phyloP scores from a whole-genome alignment of 176 grass and related monocot genomes.

The Tillandsia fasciculata region DNA sequence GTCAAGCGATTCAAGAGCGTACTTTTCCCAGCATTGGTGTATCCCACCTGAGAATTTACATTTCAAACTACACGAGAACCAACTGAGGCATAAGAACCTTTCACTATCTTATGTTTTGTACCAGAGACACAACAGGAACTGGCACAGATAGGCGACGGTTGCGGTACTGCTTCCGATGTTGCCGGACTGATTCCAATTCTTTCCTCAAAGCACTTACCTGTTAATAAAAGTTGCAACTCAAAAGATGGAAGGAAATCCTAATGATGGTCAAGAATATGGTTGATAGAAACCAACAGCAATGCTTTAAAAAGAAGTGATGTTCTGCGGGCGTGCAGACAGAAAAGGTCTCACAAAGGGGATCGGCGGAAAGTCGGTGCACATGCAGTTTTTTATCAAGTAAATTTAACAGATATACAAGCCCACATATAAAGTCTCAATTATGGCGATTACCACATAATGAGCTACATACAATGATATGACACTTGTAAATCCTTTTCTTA shows the following conservation, averaged over 20 bases:
- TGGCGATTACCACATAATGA: neutral
- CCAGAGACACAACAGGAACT: constrained; percentile 97
- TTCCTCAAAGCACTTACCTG: constrained; percentile 84
- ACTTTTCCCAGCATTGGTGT: constrained; percentile 98
- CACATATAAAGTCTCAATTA: neutral
- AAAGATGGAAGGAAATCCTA: constrained; percentile 4
- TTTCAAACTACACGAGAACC: constrained; percentile 15
- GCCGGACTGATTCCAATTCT: constrained; percentile 84
- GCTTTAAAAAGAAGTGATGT: neutral
- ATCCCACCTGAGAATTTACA: constrained; percentile 59
- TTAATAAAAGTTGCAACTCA: constrained; percentile 14
- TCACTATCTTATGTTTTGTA: constrained; percentile 23
- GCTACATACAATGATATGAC: neutral
- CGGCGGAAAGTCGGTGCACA: no score
- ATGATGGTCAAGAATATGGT: neutral
- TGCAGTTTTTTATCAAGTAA: no score
- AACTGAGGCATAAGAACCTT: neutral
- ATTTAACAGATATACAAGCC: no score
- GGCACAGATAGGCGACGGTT: constrained; percentile 76
- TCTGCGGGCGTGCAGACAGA: no score
- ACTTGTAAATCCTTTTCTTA: neutral
- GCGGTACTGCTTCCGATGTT: constrained; percentile 90
- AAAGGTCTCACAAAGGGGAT: no score
- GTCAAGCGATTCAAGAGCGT: constrained; percentile 81
- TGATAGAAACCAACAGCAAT: neutral